These are phyloP conservation scores for Boechera stricta DNA, from an alignment of 345 rosid genomes.

Conservation along the genomic window DNA sequence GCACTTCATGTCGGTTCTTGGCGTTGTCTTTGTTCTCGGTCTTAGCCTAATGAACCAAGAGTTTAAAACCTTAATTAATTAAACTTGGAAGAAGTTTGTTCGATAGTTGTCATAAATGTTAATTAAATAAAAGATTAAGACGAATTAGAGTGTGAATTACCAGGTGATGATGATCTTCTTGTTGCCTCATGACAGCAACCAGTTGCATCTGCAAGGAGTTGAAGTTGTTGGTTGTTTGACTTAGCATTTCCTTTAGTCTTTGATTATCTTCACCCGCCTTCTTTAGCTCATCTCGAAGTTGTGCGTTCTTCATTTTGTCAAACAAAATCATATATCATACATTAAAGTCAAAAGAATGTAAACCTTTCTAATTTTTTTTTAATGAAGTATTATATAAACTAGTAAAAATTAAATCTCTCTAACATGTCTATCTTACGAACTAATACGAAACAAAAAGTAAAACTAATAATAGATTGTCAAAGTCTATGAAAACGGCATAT, in stretches of 20 bases:
- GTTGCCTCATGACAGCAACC: conserved; percentile 66
- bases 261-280: conserved; percentile 71
- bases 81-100: not conserved
- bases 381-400: not conserved
- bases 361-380: not conserved
- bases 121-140: not conserved
- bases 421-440: not conserved
- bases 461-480: not conserved
- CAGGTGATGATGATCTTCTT: conserved; percentile 43
- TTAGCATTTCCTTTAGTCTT: conserved; percentile 72
- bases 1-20: conserved; percentile 21
- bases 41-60: conserved; percentile 31
- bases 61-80: not conserved
- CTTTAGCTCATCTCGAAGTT: conserved; percentile 73
- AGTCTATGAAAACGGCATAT: not conserved
- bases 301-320: conserved; percentile 45
- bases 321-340: conserved; percentile 1
- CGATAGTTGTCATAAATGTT: not conserved
- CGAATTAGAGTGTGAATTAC: conserved; percentile 20
- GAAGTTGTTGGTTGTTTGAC: conserved; percentile 72
- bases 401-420: not conserved
- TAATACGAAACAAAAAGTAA: not conserved
- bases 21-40: conserved; percentile 29
- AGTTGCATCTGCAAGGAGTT: conserved; percentile 72
- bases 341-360: not conserved